phyloP scores from a whole-genome alignment of 75 land plant genomes.

The Pseudotsuga menziesii region DNA sequence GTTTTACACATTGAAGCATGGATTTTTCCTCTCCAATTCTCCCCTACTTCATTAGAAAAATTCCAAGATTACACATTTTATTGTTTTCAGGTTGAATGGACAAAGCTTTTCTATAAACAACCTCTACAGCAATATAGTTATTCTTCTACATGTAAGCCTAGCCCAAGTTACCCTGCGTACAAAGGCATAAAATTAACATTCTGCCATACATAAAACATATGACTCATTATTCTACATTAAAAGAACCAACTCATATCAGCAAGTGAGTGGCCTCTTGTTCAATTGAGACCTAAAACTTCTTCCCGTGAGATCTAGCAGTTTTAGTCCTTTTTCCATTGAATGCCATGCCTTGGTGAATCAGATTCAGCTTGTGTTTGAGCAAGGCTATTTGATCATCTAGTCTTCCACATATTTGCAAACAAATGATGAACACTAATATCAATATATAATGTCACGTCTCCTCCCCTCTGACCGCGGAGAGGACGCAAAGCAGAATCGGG shows the following conservation, averaged over 20 bases:
- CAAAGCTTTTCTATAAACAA: conserved; percentile 84
- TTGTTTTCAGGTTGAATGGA: conserved; percentile 88
- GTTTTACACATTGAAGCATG: conserved; percentile 63
- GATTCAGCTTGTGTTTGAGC: conserved; percentile 74
- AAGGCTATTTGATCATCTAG: conserved; percentile 89
- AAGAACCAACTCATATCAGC: conserved; percentile 50
- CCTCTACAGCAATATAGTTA: conserved; percentile 87
- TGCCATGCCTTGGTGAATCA: conserved; percentile 94
- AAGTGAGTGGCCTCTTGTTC: conserved; percentile 96
- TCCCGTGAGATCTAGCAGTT: conserved; percentile 96
- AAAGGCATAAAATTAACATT: not conserved
- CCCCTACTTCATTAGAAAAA: conserved; percentile 98
- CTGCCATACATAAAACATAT: not conserved
- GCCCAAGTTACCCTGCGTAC: conserved; percentile 85
- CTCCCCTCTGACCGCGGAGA: too few species aligned
- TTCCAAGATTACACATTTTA: conserved; percentile 98
- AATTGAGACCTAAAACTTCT: conserved; percentile 97
- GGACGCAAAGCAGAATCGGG: too few species aligned
- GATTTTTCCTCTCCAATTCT: conserved; percentile 82
- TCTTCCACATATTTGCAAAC: conserved; percentile 82
- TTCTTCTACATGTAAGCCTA: conserved; percentile 99
- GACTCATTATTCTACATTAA: not conserved
- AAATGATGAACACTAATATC: not conserved
- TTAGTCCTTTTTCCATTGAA: conserved; percentile 98
- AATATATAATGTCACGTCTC: too few species aligned